These are phyloP conservation scores for Ashbya aceris DNA, from an alignment of 1,139 yeast genomes.

Conservation along the genomic window DNA sequence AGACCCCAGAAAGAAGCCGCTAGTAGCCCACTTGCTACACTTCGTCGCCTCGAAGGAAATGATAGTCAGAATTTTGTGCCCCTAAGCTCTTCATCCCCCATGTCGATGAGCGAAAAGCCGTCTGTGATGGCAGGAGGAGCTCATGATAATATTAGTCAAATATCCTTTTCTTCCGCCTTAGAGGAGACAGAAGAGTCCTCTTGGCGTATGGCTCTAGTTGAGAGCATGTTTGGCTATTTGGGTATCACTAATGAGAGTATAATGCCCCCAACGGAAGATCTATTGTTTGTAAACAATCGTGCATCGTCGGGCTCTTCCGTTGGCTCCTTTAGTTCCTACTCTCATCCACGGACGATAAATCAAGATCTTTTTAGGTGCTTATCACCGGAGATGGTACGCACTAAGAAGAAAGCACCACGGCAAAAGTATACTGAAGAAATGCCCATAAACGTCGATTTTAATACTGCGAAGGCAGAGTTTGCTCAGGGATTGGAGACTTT, in stretches of 20 bases:
- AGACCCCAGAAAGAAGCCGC: background rate
- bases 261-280: slow-evolving; percentile 14
- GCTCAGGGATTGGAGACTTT: slow-evolving; percentile 53
- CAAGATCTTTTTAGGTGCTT: slow-evolving; percentile 7
- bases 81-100: background rate
- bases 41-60: slow-evolving; percentile 1
- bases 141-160: slow-evolving; percentile 30
- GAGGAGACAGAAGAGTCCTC: slow-evolving; percentile 75
- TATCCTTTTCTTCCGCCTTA: slow-evolving; percentile 43
- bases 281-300: slow-evolving; percentile 5
- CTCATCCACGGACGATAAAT: slow-evolving; percentile 9
- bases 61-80: background rate
- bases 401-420: slow-evolving; percentile 11
- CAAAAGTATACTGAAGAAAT: slow-evolving; percentile 19
- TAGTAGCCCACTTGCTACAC: background rate
- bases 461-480: slow-evolving; percentile 53
- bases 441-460: slow-evolving; percentile 33
- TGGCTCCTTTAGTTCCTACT: slow-evolving; percentile 10
- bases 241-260: slow-evolving; percentile 50
- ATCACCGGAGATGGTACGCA: slow-evolving; percentile 12
- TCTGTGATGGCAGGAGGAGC: background rate
- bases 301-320: slow-evolving; percentile 13
- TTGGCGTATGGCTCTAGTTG: slow-evolving; percentile 60
- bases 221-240: slow-evolving; percentile 60
- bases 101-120: slow-evolving; percentile 1